Base-by-base conservation (phyloP, 2,329 filamentous ascomycete genomes). In the Pleoardoris graminearum region DNA sequence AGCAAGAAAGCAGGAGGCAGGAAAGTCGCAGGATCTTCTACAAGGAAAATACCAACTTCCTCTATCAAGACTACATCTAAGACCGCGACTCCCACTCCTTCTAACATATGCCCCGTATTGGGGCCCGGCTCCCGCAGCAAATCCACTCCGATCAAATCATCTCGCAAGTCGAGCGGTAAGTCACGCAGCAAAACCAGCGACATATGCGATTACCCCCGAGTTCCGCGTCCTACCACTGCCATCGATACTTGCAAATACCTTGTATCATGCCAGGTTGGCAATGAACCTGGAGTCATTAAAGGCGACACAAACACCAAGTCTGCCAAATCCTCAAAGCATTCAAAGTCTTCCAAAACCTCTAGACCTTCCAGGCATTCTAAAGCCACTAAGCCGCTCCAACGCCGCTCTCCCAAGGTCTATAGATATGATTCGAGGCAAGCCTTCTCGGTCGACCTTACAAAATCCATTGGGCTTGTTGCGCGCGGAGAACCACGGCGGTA, bases 381-480 rank as follows among this genome's bases (percentile, higher is more conserved):
- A n/a, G 39, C 25, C 4, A 43, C 39, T n/a, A 30, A 39, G n/a
- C 35, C 35, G 22, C 27, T 48, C 46, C 39, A 43, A 43, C 39
- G 39, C 21, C 39, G n/a, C n/a, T n/a, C n/a, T n/a, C n/a, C n/a
- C n/a, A n/a, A n/a, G n/a, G n/a, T n/a, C n/a, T n/a, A n/a, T n/a
- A n/a, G n/a, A n/a, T n/a, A n/a, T n/a, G n/a, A n/a, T n/a, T n/a
- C n/a, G n/a, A n/a, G 32, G 37, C 25, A 48, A 7, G 3, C 51
- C 16, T 25, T 49, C 48, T 32, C 44, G 7, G 3, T 53, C 41
- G 17, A 56, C 8, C 19, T 44, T 33, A 29, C 32, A 16, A 7
- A 39, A 11, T 41, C 27, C 42, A 39, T 14, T 43, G 11, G 22
- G 51, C 36, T 12, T 41, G 22, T n/a, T 41, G 10, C 3, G 22